These are phyloP conservation scores for Epithele typhae DNA, from an alignment of 768 basidiomycete genomes.

Conservation along the genomic window DNA sequence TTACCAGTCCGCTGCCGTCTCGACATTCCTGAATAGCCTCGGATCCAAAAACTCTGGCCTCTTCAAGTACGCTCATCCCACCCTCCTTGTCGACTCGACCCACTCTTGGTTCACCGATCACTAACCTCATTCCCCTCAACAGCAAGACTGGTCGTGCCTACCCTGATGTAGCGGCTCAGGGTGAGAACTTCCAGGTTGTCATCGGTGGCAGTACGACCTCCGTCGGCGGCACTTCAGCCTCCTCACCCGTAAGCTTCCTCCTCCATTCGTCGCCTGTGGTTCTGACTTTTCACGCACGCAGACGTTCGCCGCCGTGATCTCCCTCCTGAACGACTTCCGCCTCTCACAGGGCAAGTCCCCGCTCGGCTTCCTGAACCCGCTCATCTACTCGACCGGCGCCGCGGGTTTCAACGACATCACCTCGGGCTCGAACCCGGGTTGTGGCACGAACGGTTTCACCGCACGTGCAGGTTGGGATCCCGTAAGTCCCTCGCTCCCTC, in stretches of 20 bases:
- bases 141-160: slow-evolving; percentile 46
- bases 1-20: slow-evolving; percentile 50
- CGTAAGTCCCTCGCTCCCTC: too few relatives aligned
- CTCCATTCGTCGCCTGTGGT: too few relatives aligned
- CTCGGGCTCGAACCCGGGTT: slow-evolving; percentile 30
- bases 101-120: too few relatives aligned
- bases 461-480: slow-evolving; percentile 29
- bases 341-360: slow-evolving; percentile 27
- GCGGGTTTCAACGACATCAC: slow-evolving; percentile 24
- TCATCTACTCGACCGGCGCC: slow-evolving; percentile 25
- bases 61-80: too few relatives aligned
- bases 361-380: slow-evolving; percentile 35
- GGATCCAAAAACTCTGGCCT: slow-evolving; percentile 42
- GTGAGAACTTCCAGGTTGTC: slow-evolving; percentile 42
- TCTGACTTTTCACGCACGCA: too few relatives aligned
- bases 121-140: slow-evolving; percentile 12
- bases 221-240: slow-evolving; percentile 60
- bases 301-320: slow-evolving; percentile 56
- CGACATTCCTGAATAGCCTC: slow-evolving; percentile 39
- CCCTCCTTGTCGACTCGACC: too few relatives aligned
- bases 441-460: slow-evolving; percentile 31
- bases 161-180: slow-evolving; percentile 66
- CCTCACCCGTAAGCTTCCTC: too few relatives aligned
- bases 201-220: slow-evolving; percentile 30
- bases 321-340: slow-evolving; percentile 43